These are phyloP conservation scores for Colletotrichum sp. DNA, from an alignment of 2,329 filamentous ascomycete genomes.

Conservation along the genomic window DNA sequence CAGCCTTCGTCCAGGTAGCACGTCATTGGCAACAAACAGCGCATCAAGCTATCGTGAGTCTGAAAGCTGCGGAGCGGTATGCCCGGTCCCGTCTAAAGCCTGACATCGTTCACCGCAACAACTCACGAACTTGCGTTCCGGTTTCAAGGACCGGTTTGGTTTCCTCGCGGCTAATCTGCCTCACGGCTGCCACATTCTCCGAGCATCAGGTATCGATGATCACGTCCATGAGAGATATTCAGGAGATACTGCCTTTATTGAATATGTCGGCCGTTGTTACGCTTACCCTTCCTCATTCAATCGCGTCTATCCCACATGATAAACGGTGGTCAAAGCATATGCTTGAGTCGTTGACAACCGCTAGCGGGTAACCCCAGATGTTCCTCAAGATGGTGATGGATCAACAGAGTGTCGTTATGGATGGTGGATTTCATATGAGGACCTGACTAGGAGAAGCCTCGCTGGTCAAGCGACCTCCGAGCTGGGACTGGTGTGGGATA, in stretches of 20 bases:
- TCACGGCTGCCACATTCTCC: background rate
- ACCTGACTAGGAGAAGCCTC: background rate
- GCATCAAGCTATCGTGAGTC: background rate
- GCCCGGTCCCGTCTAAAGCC: background rate
- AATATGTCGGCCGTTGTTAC: background rate
- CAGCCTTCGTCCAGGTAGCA: background rate
- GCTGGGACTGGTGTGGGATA: background rate
- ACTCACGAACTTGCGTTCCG: background rate
- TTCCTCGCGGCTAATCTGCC: background rate
- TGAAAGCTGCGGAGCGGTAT: background rate
- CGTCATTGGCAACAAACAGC: background rate
- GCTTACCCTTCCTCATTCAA: background rate
- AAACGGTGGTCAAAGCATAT: constrained; percentile 21
- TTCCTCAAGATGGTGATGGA: constrained; percentile 13
- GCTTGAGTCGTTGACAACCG: background rate
- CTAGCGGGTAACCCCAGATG: constrained; percentile 14
- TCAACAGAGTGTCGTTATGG: background rate
- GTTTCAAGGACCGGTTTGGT: background rate
- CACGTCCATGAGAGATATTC: background rate
- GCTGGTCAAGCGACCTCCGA: background rate
- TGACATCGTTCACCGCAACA: background rate
- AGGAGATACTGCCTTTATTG: constrained; percentile 5
- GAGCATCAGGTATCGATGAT: background rate
- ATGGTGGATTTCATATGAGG: constrained; percentile 1
- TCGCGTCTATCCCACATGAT: constrained; percentile 14